A percentile compares a stretch with the other conserved stretches of the same genome.
These are phyloP conservation scores for Diaporthe destruens DNA, from an alignment of 2,329 filamentous ascomycete genomes.

Conservation along the genomic window DNA sequence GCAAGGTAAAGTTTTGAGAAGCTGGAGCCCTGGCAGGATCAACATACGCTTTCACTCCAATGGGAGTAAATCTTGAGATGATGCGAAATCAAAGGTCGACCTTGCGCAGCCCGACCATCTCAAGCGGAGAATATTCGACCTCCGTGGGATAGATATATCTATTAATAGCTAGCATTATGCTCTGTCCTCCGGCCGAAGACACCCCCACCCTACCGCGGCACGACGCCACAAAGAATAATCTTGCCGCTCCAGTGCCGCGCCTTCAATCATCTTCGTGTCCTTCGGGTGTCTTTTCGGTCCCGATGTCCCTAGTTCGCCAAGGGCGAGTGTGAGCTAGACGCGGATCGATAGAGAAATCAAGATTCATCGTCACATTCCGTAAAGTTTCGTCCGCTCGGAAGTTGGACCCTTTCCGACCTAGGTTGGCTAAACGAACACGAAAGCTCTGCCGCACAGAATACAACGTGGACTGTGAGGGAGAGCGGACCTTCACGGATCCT, in stretches of 20 bases:
- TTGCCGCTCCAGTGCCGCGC: conserved; percentile 17
- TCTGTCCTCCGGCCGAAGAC: conserved; percentile 15
- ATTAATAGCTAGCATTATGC: conserved; percentile 8
- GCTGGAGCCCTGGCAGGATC: neutral
- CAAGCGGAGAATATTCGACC: neutral
- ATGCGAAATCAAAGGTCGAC: neutral
- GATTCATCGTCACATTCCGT: conserved; percentile 34
- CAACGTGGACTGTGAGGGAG: neutral
- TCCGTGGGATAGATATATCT: neutral
- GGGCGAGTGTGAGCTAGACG: conserved; percentile 8
- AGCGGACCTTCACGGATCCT: neutral
- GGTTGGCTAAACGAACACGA: conserved; percentile 7
- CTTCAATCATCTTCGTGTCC: neutral
- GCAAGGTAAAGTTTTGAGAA: neutral
- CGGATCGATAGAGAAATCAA: conserved; percentile 21
- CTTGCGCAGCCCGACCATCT: neutral
- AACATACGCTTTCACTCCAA: no score
- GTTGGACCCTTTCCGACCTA: conserved; percentile 5
- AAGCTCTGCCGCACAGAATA: conserved; percentile 1
- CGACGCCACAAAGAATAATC: conserved; percentile 26
- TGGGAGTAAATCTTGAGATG: neutral
- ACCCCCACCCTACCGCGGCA: conserved; percentile 4
- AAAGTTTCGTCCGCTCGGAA: conserved; percentile 14
- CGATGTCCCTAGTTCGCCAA: neutral
- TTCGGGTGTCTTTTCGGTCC: conserved; percentile 35